Base-by-base conservation (phyloP, 441 rosid species). In the Arabidopsis hybrid region DNA sequence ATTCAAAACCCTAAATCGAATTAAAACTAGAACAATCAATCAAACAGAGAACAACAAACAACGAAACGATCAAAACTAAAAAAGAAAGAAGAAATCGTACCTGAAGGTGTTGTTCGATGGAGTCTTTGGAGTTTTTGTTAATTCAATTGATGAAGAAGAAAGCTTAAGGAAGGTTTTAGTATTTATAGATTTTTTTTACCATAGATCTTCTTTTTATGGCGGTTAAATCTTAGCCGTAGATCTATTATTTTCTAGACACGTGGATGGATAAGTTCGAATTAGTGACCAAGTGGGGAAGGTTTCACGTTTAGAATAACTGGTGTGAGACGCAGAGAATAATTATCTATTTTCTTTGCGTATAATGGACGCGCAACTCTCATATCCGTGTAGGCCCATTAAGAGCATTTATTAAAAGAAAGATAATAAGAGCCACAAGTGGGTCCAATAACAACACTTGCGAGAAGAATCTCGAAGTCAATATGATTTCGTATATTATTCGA, bases 181-280 rank as follows among this genome's bases (percentile, higher is more conserved):
- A 76, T 8, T 76, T 76, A 76, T 70, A 76, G 2, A 1, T 2
- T 8, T 46, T 16, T 39, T 43, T 36, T 36, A n/a, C 5, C 13
- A 59, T 8, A 40, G 2, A 14, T 17, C 31, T 55, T 57, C 60
- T 31, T 58, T 66, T 70, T 70, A 43, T 31, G 67, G 61, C 67
- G 79, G 79, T 49, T 47, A 13, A 21, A 49, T 70, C 49, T 1
- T 57, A 64, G 62, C 79, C 79, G 79, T 21, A 47, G 65, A 76
- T 76, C 55, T 64, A 13, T 16, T 6, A 1, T 26, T 31, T 0
- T 21, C 1, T 4, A 1, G 61, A 55, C 79, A 76, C 79, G 75
- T 69, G 75, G 55, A 63, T 38, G 71, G 70, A 46, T 56, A 38
- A 62, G 29, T 11, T 1, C 45, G 21, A 29, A 4, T 13, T 7